Base-by-base conservation (phyloP, 83 land plant genomes). In the Larix sibirica region DNA sequence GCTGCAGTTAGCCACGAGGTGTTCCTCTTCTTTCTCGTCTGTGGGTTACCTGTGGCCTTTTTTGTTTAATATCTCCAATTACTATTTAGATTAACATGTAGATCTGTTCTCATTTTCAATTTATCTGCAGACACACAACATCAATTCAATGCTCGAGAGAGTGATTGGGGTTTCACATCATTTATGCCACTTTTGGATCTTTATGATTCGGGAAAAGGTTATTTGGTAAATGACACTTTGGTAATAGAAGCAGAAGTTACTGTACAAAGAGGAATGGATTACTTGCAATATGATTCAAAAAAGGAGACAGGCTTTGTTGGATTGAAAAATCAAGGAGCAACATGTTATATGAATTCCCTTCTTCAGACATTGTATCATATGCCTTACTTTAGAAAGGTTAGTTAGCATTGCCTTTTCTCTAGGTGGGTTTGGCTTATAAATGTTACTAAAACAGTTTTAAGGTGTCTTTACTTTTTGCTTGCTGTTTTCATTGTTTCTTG, bases 121-220 rank as follows among this genome's bases (percentile, higher is more conserved):
- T 68, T 73, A 17, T 88, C 38, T 81, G 83, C 96, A 97, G 99
- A 97, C 69, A 95, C 99, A 58, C 95, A 93, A 63, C 99, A 95
- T 68, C 99, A 94, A 68, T 97, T 97, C 80, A 92, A 95, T 89
- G 92, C 90, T 6, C 88, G 96, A 64, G 98, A 97, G 84, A 95
- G 96, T 87, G 98, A 97, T 79, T 97, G 99, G 99, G 99, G 99
- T 64, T 97, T 97, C 87, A 97, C 99, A 20, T 95, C 99, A 20
- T 97, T 97, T 73, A 97, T 97, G 98, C 94, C 98, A 62, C 89
- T 97, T 5, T 86, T 90, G 75, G 99, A 97, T 4, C 90, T 94
- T 31, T 95, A 95, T 86, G 99, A 97, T 83, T 93, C 94, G 16
- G 64, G 64, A 14, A 90, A 91, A 84, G 99, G 99, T 26, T 97